These are phyloP conservation scores for Trichoderma afroharzianum DNA, from an alignment of 2,329 filamentous ascomycete species.

Conservation along the genomic window DNA sequence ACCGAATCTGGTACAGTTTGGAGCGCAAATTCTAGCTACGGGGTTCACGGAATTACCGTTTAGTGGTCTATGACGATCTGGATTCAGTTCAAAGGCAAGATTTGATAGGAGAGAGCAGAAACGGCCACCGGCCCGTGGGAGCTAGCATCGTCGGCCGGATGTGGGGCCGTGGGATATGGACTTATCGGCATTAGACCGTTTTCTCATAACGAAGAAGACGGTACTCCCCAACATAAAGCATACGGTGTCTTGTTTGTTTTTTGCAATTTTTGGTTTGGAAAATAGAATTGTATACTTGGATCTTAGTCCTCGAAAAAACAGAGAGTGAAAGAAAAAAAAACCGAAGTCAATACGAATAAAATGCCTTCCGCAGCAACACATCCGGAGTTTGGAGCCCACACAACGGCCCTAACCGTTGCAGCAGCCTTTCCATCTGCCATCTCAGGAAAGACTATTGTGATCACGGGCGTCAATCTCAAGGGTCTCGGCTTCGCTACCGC, in stretches of 20 bases:
- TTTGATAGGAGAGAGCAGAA: background rate
- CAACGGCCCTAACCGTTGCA: background rate
- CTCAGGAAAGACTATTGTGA: background rate
- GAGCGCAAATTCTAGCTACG: background rate
- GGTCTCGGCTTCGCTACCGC: constrained; percentile 15
- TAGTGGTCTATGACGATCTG: background rate
- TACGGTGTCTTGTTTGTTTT: no score
- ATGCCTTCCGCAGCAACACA: constrained; percentile 10
- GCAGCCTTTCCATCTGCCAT: background rate
- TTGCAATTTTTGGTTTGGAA: no score
- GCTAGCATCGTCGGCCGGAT: background rate
- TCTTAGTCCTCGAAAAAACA: background rate
- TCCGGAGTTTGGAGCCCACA: background rate
- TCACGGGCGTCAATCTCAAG: constrained; percentile 15
- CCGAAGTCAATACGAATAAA: background rate
- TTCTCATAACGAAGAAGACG: background rate
- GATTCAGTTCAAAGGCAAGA: background rate
- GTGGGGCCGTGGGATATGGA: constrained; percentile 14
- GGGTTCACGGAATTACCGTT: background rate
- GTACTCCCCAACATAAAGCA: background rate
- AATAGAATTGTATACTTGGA: background rate
- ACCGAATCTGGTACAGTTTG: background rate
- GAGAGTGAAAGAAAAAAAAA: background rate
- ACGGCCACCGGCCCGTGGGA: background rate
- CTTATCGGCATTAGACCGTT: constrained; percentile 3